Conservation (phyloP, 306 rosid species). For the Astragalus membranaceus region DNA sequence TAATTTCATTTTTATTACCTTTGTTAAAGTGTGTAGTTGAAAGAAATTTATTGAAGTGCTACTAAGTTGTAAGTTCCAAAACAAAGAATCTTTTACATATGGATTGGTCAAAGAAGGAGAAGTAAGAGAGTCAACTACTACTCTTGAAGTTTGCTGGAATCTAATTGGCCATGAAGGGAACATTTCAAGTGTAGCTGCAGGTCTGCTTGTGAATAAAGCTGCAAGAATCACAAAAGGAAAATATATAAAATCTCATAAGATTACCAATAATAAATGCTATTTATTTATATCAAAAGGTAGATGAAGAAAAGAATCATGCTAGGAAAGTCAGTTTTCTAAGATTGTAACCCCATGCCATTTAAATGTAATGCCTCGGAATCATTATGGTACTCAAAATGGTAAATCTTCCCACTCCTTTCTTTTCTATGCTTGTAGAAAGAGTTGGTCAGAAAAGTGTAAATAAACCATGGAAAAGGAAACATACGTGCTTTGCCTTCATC, state of each 20-base stretch:
- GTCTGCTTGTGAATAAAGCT: conserved; percentile 73
- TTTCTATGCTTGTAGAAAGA: conserved; percentile 23
- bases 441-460: conserved; percentile 32
- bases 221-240: conserved; percentile 52
- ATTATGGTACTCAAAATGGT: conserved; percentile 47
- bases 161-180: conserved; percentile 99
- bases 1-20: neutral
- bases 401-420: conserved; percentile 24
- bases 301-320: conserved; percentile 50
- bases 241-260: conserved; percentile 30
- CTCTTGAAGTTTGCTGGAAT: conserved; percentile 64
- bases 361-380: conserved; percentile 40
- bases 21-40: no score
- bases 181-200: conserved; percentile 98
- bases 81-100: conserved; percentile 15
- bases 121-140: conserved; percentile 24
- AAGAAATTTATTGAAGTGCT: no score
- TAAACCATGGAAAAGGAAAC: conserved; percentile 12
- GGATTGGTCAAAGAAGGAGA: conserved; percentile 45
- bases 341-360: conserved; percentile 58
- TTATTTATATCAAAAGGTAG: conserved; percentile 16
- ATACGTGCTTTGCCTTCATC: conserved; percentile 78
- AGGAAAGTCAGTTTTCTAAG: conserved; percentile 44
- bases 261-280: conserved; percentile 32
- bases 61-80: neutral